Evolutionary conservation across 176 grass and related monocot genomes (phyloP).

Genomic region (Luzula sylvatica): DNA sequence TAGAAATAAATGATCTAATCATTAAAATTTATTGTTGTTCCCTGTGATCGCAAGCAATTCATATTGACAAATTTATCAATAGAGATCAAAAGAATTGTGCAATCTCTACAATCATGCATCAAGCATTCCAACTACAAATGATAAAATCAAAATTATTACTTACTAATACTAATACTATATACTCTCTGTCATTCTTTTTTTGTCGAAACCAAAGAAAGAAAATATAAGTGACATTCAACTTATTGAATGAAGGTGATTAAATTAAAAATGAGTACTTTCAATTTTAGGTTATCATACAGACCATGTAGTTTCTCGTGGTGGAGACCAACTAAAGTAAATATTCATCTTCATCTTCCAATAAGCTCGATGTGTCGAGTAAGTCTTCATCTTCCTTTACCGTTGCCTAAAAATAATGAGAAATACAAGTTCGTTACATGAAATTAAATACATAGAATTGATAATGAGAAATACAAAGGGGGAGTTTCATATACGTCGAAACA

Average conservation of each 20-base stretch:
- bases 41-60: no score
- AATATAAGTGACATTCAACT: slow-evolving; percentile 1
- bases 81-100: neutral
- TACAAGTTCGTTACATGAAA: neutral
- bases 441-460: neutral
- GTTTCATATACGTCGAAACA: slow-evolving; percentile 62
- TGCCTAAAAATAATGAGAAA: slow-evolving; percentile 30
- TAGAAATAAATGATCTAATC: no score
- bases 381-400: slow-evolving; percentile 60
- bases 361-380: slow-evolving; percentile 44
- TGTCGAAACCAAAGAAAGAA: slow-evolving; percentile 3
- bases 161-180: slow-evolving; percentile 10
- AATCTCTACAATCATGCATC: neutral
- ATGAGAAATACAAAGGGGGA: slow-evolving; percentile 14
- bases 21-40: no score
- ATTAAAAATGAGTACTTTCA: neutral
- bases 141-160: no score
- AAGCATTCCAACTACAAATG: no score
- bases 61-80: neutral
- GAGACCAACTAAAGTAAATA: slow-evolving; percentile 24
- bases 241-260: neutral
- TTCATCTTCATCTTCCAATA: no score
- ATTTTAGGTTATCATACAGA: neutral
- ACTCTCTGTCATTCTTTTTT: neutral
- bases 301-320: neutral